These are phyloP conservation scores for Eimeria tenella DNA, from an alignment of 169 alveolate species.

Conservation along the genomic window DNA sequence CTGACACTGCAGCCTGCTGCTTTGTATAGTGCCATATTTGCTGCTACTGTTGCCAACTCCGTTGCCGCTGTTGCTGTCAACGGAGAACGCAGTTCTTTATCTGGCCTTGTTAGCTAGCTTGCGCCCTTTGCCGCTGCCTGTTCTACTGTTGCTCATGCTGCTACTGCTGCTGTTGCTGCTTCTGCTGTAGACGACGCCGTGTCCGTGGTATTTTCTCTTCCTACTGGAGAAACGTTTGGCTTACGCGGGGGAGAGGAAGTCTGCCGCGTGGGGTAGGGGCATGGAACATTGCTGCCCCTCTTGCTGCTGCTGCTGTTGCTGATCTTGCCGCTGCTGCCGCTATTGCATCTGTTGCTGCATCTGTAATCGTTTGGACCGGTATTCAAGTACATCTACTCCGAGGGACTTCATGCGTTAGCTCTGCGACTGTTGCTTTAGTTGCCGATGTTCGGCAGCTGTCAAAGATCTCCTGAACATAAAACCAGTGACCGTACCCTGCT, in stretches of 20 bases:
- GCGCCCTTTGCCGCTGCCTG: background rate
- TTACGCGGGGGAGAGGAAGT: background rate
- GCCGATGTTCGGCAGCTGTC: too few relatives aligned
- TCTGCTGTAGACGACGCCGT: background rate
- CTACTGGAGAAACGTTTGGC: background rate
- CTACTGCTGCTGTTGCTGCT: conserved; percentile 11
- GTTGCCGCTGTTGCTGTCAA: background rate
- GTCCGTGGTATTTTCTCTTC: background rate
- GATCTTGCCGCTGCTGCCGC: background rate
- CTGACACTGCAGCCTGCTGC: background rate
- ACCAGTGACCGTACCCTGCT: too few relatives aligned
- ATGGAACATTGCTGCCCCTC: background rate
- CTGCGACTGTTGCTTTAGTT: too few relatives aligned
- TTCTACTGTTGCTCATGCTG: conserved; percentile 9
- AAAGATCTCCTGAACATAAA: too few relatives aligned
- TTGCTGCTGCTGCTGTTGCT: background rate
- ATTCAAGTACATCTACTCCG: too few relatives aligned
- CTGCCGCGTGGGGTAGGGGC: background rate
- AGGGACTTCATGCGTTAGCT: too few relatives aligned
- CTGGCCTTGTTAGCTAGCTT: background rate
- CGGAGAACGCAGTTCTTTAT: too few relatives aligned
- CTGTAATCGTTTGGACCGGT: too few relatives aligned
- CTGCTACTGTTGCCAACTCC: background rate
- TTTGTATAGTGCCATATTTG: too few relatives aligned
- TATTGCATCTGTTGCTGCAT: too few relatives aligned